Evolutionary conservation across 1,284 basidiomycete genomes (phyloP), one percentile per base, ranked within the genome.

Genomic region (Puccinia hordei): DNA sequence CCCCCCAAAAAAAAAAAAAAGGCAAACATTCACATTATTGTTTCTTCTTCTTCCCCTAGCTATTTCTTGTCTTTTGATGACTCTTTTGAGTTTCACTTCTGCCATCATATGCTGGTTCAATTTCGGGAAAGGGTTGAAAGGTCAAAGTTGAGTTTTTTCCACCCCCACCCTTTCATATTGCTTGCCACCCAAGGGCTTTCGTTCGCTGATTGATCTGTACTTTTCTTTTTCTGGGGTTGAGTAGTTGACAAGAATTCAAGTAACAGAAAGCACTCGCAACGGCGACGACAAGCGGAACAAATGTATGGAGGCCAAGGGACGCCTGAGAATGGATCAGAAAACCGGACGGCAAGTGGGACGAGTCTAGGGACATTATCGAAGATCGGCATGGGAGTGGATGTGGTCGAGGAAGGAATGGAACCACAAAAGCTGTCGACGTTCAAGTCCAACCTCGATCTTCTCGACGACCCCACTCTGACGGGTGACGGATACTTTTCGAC

Each of bases 71-170:
- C 49, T 76, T 2, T 66, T 76, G 44, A 65, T 65, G 59, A 66
- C 46, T n/a, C 38, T 76, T 0, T 19, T 76, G 41, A 76, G 41
- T 17, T 76, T 66, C 19, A 63, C 59, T 3, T 49, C 46, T 8
- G 57, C 59, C 2, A 65, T 66, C 33, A 76, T 76, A 5, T 76
- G 73, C 61, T 27, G 46, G 30, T 30, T n/a, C 44, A 76, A 76
- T 41, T 76, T 76, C 55, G 73, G 61, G 19, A 44, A 76, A 51
- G 73, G 73, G 44, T 66, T 76, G 41, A 76, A 76, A 53, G 24
- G 33, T 8, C 71, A 73, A 30, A 71, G 68, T 71, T 41, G 38
- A 71, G 68, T 49, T 30, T n/a, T 6, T 65, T 44, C 27, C 61
- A 15, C 5, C 13, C 5, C n/a, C n/a, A n/a, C n/a, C n/a, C n/a